Base-by-base conservation (phyloP, 2,329 filamentous ascomycete genomes). In the Trichoderma endophyticum region DNA sequence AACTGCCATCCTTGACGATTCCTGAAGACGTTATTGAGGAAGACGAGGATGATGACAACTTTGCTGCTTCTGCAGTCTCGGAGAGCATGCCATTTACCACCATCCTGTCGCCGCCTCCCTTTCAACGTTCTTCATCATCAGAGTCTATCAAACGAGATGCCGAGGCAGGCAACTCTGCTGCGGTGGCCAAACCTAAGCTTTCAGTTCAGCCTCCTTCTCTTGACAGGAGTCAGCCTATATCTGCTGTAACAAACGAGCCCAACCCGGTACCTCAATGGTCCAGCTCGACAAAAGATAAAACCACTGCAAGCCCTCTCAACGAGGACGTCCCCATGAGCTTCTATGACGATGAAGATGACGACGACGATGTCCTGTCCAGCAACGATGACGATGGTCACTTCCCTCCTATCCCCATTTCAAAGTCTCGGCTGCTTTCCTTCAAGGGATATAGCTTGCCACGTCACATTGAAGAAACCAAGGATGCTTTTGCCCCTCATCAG, bases 31-130 rank as follows among this genome's bases (percentile, higher is more conserved):
- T 76, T 34, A 80, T 78, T 8, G 86, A 87, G 70, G 85, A 86
- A 66, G 81, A 81, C 59, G 88, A 90, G 64, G 87, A 90, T 73
- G 88, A 90, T 75, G 87, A 89, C 74, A 90, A 90, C 79, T 90
- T 91, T 75, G 88, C 88, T n/a, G 85, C 83, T 4, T 85, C 86
- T 1, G 83, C 85, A 4, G 76, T 79, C 7, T 84, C 84, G 0
- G 87, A 88, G 68, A 81, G 73, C 3, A 80, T 82, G 26, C 78
- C 82, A 1, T 85, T 83, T 72, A 78, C 81, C 24, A 87, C 86
- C 1, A 79, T 82, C 54, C 79, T 89, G 18, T 89, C 88, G 3
- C 87, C 87, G 9, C 87, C 87, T 1, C 87, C 88, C 0, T 82
- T 83, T 57, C 83, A 83, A 73, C 83, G 84, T 26, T 75, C 75